These are phyloP conservation scores for Bruguiera gymnorhiza DNA, from an alignment of 345 rosid species.

Conservation along the genomic window DNA sequence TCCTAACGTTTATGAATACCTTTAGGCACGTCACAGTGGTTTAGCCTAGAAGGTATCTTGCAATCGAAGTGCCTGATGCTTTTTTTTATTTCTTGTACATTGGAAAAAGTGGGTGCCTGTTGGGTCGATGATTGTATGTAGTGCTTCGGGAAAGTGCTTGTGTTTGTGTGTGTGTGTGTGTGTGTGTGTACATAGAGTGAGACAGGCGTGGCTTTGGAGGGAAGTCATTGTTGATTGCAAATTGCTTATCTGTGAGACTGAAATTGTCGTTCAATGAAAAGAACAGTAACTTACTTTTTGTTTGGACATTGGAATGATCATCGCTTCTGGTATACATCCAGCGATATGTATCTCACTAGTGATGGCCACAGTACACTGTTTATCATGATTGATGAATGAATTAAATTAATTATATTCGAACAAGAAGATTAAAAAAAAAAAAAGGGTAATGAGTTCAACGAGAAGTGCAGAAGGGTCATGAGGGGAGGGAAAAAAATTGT, in stretches of 20 bases:
- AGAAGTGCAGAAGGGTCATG: too few species aligned
- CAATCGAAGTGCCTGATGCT: not conserved
- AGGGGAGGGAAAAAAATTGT: too few species aligned
- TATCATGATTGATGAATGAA: too few species aligned
- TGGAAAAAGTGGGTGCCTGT: too few species aligned
- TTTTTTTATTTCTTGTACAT: too few species aligned
- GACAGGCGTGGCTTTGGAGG: slow-evolving; percentile 21
- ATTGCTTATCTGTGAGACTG: not conserved
- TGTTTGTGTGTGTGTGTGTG: too few species aligned
- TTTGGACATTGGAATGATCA: not conserved
- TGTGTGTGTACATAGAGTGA: not conserved
- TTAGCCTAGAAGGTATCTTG: slow-evolving; percentile 3
- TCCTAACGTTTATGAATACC: not conserved
- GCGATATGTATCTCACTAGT: too few species aligned
- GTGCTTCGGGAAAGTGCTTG: not conserved
- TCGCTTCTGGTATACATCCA: too few species aligned
- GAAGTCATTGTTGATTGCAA: slow-evolving; percentile 5
- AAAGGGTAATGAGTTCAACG: too few species aligned
- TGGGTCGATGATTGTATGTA: not conserved
- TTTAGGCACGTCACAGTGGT: not conserved
- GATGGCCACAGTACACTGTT: too few species aligned
- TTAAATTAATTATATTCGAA: too few species aligned
- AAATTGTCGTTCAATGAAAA: not conserved
- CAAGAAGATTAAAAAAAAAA: too few species aligned
- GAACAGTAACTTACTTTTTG: not conserved